Evolutionary conservation across 176 grass and related monocot species (phyloP).

Genomic region (Juncus inflexus): DNA sequence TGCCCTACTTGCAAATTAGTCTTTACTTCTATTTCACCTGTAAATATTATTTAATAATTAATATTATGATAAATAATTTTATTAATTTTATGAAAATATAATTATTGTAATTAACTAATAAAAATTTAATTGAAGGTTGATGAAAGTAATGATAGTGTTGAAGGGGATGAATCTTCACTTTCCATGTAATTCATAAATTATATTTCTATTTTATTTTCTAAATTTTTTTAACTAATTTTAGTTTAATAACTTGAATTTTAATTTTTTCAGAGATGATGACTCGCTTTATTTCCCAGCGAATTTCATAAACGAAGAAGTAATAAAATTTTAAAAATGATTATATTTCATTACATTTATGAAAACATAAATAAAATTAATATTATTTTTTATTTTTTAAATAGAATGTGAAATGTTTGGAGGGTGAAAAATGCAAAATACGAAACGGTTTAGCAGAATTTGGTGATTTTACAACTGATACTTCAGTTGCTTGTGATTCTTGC

Average conservation of each 20-base stretch:
- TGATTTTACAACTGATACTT: conserved; percentile 72
- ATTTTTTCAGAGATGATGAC: conserved; percentile 55
- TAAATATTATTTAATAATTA: conserved; percentile 39
- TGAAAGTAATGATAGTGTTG: conserved; percentile 45
- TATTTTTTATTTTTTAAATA: conserved; percentile 34
- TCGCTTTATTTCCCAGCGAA: conserved; percentile 62
- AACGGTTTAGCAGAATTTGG: conserved; percentile 50
- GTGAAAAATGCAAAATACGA: conserved; percentile 68
- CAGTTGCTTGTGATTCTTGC: conserved; percentile 97
- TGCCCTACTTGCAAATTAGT: conserved; percentile 85
- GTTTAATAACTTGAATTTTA: background rate
- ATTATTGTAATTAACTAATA: conserved; percentile 29
- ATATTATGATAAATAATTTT: background rate
- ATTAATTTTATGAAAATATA: background rate
- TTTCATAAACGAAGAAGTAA: conserved; percentile 98
- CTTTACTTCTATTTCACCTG: conserved; percentile 65
- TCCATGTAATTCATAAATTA: conserved; percentile 41
- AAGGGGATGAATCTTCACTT: conserved; percentile 61
- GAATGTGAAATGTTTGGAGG: conserved; percentile 86
- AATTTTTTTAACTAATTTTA: conserved; percentile 25
- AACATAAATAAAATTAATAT: conserved; percentile 9
- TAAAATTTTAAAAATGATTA: conserved; percentile 30
- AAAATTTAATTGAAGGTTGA: conserved; percentile 52
- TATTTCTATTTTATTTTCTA: conserved; percentile 14
- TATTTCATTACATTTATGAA: conserved; percentile 22